Evolutionary conservation across 176 grass and related monocot genomes (phyloP).

Genomic region (Phyllostachys edulis): DNA sequence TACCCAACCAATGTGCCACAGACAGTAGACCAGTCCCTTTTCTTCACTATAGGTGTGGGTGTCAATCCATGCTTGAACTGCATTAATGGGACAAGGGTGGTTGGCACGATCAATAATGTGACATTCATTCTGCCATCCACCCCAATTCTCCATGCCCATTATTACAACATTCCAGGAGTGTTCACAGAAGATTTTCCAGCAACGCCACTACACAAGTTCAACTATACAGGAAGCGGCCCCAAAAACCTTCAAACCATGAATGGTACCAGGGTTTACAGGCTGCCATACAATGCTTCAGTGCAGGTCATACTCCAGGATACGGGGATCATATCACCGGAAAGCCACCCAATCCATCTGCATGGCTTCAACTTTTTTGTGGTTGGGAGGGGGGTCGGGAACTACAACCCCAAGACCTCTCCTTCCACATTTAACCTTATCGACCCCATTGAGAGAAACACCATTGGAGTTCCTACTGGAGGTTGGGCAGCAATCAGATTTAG

Average conservation of each 20-base stretch:
- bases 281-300: constrained; percentile 64
- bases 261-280: constrained; percentile 56
- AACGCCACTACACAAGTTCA: constrained; percentile 44
- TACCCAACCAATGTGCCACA: constrained; percentile 57
- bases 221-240: constrained; percentile 62
- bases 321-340: constrained; percentile 63
- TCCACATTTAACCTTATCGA: constrained; percentile 71
- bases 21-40: constrained; percentile 52
- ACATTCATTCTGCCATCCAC: constrained; percentile 61
- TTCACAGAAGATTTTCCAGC: constrained; percentile 65
- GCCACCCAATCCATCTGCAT: constrained; percentile 72
- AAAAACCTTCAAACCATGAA: constrained; percentile 69
- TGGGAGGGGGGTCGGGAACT: constrained; percentile 61
- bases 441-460: constrained; percentile 66
- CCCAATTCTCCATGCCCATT: constrained; percentile 64
- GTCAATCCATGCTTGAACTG: constrained; percentile 56
- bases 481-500: constrained; percentile 74
- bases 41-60: constrained; percentile 67
- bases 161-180: constrained; percentile 62
- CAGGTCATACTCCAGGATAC: constrained; percentile 72
- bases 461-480: constrained; percentile 60
- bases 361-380: constrained; percentile 69
- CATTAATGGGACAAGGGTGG: constrained; percentile 43
- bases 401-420: constrained; percentile 46
- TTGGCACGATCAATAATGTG: constrained; percentile 61